Evolutionary conservation across 73 alveolate genomes (phyloP).

Genomic region (Blepharisma japonicum): DNA sequence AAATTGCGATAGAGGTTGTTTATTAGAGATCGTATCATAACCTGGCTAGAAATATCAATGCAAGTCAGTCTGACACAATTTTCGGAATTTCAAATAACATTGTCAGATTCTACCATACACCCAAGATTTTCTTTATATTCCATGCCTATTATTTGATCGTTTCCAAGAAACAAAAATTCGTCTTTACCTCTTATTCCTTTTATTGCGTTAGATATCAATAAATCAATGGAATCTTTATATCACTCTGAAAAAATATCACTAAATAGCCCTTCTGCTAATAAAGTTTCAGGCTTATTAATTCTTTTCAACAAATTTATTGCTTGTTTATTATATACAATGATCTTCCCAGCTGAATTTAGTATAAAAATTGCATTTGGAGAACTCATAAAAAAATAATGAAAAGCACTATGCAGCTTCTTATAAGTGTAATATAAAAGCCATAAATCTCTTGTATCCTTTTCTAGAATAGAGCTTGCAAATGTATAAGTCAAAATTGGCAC

Average conservation of each 20-base stretch:
- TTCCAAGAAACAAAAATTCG: background rate
- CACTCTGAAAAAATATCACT: background rate
- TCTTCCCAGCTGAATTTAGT: constrained; percentile 4
- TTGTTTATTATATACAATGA: background rate
- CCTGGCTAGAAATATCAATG: background rate
- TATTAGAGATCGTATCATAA: background rate
- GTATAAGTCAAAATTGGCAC: background rate
- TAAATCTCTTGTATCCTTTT: background rate
- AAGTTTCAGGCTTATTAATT: background rate
- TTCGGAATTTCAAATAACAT: background rate
- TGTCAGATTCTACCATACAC: background rate
- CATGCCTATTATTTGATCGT: background rate
- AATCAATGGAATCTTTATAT: background rate
- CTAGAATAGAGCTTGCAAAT: background rate
- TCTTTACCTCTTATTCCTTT: background rate
- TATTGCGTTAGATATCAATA: background rate
- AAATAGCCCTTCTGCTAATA: background rate
- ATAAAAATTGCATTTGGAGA: background rate
- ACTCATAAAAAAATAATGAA: background rate
- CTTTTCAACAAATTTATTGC: background rate
- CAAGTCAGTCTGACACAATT: background rate
- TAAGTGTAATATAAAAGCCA: constrained; percentile 15
- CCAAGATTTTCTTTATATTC: background rate
- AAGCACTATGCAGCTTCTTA: background rate
- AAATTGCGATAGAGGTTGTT: background rate